Evolutionary conservation across 176 grass and related monocot species (phyloP).

Genomic region (Avena sativa): DNA sequence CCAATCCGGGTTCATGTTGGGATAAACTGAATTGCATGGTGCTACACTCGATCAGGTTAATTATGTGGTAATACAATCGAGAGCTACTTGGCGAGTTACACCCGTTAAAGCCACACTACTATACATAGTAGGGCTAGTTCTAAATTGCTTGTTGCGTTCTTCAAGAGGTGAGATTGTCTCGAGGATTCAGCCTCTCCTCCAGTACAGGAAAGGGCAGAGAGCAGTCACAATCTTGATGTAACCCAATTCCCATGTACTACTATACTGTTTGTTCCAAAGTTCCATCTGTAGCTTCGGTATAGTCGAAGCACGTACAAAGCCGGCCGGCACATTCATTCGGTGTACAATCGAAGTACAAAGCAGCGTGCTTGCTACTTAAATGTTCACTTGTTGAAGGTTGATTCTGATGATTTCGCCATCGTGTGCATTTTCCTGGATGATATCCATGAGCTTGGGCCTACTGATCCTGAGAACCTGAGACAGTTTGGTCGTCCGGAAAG

Average conservation of each 20-base stretch:
- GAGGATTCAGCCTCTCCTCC: slow-evolving; percentile 22
- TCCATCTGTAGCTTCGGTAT: slow-evolving; percentile 41
- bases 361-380: not conserved
- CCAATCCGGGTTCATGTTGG: not conserved
- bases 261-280: not conserved
- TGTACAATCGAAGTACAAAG: not conserved
- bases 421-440: slow-evolving; percentile 68
- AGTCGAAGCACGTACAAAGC: not conserved
- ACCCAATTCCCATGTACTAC: not conserved
- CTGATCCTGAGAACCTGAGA: slow-evolving; percentile 75
- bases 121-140: not conserved
- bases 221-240: not conserved
- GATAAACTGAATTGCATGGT: not conserved
- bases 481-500: slow-evolving; percentile 65
- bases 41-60: not conserved
- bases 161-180: not conserved
- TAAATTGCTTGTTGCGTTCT: not conserved
- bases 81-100: not conserved
- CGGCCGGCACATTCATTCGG: not conserved
- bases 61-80: not conserved
- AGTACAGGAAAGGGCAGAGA: too few relatives aligned
- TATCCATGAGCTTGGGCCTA: slow-evolving; percentile 63
- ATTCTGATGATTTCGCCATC: slow-evolving; percentile 63
- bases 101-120: not conserved
- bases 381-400: slow-evolving; percentile 62